A percentile compares a stretch with the other conserved stretches of the same genome.
These are phyloP conservation scores for Hibiscus syriacus DNA, from an alignment of 345 rosid genomes.

Conservation along the genomic window DNA sequence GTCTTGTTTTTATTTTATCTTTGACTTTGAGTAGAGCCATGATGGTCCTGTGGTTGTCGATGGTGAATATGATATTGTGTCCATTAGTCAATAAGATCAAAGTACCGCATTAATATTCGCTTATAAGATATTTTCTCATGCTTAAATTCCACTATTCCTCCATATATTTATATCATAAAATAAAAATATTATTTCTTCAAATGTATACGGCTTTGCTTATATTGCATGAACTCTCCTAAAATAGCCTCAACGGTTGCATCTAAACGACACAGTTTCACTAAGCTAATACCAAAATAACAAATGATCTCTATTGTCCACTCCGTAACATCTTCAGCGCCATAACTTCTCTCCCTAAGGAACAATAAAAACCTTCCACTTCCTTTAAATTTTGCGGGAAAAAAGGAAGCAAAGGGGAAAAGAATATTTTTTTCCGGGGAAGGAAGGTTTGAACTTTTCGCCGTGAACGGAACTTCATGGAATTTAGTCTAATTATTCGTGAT, in stretches of 20 bases:
- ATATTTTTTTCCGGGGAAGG: not conserved
- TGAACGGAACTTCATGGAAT: not conserved
- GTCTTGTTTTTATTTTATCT: not conserved
- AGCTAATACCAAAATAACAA: not conserved
- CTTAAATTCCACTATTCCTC: too few relatives aligned
- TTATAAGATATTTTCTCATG: too few relatives aligned
- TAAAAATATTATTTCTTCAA: too few relatives aligned
- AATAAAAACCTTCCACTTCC: not conserved
- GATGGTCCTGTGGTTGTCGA: slow-evolving; percentile 99
- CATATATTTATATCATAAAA: too few relatives aligned
- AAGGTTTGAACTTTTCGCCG: not conserved
- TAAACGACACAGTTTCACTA: not conserved
- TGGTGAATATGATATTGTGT: too few relatives aligned
- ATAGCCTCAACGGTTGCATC: not conserved
- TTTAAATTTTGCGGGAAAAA: not conserved
- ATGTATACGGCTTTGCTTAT: too few relatives aligned
- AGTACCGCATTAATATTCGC: too few relatives aligned
- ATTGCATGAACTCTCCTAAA: too few relatives aligned
- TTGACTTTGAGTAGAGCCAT: slow-evolving; percentile 51
- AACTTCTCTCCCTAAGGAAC: not conserved
- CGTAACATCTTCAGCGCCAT: not conserved
- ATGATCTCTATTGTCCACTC: not conserved
- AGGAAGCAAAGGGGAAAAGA: not conserved
- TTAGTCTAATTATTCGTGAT: not conserved
- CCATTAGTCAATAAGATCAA: too few relatives aligned